Percentiles rank a stretch among this genome's conserved stretches.
Evolutionary conservation across 305 asterid genomes (phyloP).

Genomic region (Fraxinus velutina): DNA sequence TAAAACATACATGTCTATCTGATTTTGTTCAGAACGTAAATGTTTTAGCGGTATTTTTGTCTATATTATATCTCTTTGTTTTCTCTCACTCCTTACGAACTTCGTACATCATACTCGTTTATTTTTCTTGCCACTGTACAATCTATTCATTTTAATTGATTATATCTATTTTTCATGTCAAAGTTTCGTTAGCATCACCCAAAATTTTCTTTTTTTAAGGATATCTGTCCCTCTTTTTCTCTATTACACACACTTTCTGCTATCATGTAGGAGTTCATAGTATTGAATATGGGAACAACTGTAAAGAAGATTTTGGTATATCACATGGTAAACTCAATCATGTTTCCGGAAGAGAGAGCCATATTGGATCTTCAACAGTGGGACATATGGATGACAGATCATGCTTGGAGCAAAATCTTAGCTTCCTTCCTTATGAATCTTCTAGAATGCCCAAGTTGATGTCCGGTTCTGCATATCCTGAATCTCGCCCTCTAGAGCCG

Average conservation of each 20-base stretch:
- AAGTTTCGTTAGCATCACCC: neutral
- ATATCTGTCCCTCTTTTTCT: neutral
- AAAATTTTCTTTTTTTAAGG: neutral
- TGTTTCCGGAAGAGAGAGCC: conserved; percentile 32
- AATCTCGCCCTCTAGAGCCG: conserved; percentile 30
- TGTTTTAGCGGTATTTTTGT: neutral
- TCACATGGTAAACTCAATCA: conserved; percentile 37
- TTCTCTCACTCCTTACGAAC: neutral
- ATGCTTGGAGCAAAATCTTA: conserved; percentile 32
- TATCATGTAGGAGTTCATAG: conserved; percentile 34
- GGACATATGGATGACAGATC: conserved; percentile 35
- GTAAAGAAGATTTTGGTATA: conserved; percentile 33
- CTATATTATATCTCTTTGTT: neutral
- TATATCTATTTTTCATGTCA: neutral
- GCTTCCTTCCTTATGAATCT: conserved; percentile 40
- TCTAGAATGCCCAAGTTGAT: conserved; percentile 19
- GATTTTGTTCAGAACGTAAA: neutral
- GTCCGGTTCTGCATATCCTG: conserved; percentile 32
- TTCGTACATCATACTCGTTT: neutral
- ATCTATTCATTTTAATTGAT: neutral
- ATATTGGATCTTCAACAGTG: conserved; percentile 25
- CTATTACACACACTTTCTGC: conserved; percentile 17
- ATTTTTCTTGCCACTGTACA: neutral
- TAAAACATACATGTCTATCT: neutral
- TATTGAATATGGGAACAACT: conserved; percentile 32